These are phyloP conservation scores for Cyclotella choctawhatcheeana DNA, from an alignment of 108 stramenopile genomes.

Conservation along the genomic window DNA sequence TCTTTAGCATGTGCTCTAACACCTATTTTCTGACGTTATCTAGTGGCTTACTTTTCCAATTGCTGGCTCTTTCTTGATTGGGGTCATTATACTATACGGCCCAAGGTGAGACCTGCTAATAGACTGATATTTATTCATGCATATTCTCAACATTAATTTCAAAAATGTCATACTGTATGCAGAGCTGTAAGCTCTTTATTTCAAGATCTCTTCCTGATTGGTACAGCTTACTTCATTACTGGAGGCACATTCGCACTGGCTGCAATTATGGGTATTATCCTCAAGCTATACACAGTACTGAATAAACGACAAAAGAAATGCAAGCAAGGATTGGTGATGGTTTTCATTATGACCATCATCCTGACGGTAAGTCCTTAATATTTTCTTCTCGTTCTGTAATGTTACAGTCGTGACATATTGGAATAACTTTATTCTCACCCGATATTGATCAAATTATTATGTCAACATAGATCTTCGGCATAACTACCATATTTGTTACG, in stretches of 20 bases:
- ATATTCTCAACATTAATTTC: too few species aligned
- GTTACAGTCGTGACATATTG: too few species aligned
- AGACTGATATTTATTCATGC: too few species aligned
- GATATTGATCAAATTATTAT: too few species aligned
- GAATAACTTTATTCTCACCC: too few species aligned
- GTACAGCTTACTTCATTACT: constrained; percentile 56
- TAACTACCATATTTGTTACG: constrained; percentile 63
- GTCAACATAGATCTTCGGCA: constrained; percentile 9
- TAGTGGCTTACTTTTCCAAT: constrained; percentile 79
- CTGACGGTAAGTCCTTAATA: constrained; percentile 40
- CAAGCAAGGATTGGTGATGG: constrained; percentile 58
- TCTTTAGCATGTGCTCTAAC: too few species aligned
- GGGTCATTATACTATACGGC: constrained; percentile 57
- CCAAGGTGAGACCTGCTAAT: constrained; percentile 12
- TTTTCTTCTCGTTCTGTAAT: too few species aligned
- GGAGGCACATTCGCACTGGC: constrained; percentile 65
- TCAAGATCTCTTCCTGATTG: constrained; percentile 63
- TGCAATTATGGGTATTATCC: constrained; percentile 66
- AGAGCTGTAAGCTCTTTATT: constrained; percentile 24
- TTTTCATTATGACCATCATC: constrained; percentile 63
- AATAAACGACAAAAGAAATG: constrained; percentile 70
- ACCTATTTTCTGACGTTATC: too few species aligned
- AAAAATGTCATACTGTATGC: constrained; percentile 10
- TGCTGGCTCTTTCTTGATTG: constrained; percentile 58
- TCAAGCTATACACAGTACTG: constrained; percentile 63